Base-by-base conservation (phyloP, 192 early-diverging fungal species). In the Glomus cerebriforme region DNA sequence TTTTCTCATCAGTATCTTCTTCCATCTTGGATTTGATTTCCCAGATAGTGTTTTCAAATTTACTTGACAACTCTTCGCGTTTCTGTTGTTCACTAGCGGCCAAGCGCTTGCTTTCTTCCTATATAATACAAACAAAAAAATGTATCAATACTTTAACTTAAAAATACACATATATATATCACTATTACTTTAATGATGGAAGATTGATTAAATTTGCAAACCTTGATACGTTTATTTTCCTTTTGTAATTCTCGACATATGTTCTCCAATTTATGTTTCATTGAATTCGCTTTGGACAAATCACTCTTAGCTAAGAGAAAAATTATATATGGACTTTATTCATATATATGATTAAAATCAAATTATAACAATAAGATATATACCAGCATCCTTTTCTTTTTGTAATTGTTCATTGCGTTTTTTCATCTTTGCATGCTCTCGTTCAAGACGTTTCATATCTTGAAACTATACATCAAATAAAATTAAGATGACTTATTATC, bases 201-300 rank as follows among this genome's bases (percentile, higher is more conserved):
- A 24, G 22, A 19, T n/a, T 39, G 17, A 15, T 31, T 59, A n/a
- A n/a, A n/a, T 19, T 59, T 35, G 24, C 31, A 35, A 58, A 88
- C 88, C 87, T 90, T 90, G 45, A 91, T 82, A 3, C 80, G 59
- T 39, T 84, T 86, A 65, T 88, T 91, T 65, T 91, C 89, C 31
- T 86, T 86, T 49, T 91, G 86, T 58, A 91, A 73, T 75, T 90
- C 90, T 27, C 90, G 84, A 78, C 90, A 91, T 15, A 91, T 62
- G 3, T 83, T 87, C 70, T 91, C 89, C 12, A 91, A 73, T 62
- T 91, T 91, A 68, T 85, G 81, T 75, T 87, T 88, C 35, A 85
- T 59, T 4, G 45, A 74, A 68, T 63, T 81, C 6, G 82, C n/a
- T 65, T 83, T 86, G 8, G 82, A 59, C 22, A 80, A 19, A 12